These are phyloP conservation scores for Priceomyces fermenticarens DNA, from an alignment of 805 yeast genomes.

Conservation along the genomic window DNA sequence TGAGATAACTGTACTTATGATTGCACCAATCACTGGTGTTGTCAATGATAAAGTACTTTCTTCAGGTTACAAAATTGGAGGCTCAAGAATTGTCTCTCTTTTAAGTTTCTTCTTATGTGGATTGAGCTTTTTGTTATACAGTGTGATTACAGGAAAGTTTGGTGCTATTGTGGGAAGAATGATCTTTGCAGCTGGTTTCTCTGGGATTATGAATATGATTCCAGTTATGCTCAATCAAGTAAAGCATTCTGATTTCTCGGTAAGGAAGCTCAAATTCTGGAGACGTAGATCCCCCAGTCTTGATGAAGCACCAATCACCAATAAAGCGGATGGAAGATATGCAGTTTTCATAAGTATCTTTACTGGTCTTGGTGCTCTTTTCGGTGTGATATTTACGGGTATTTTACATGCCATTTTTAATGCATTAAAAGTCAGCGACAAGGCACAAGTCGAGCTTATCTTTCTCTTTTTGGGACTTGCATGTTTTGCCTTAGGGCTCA, in stretches of 20 bases:
- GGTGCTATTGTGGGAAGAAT: constrained; percentile 37
- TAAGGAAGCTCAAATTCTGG: constrained; percentile 28
- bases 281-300: constrained; percentile 13
- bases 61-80: constrained; percentile 26
- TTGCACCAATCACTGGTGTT: constrained; percentile 64
- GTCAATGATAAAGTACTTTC: constrained; percentile 50
- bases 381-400: constrained; percentile 53
- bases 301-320: background rate
- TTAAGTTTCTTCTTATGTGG: constrained; percentile 50
- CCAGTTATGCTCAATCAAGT: constrained; percentile 60
- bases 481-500: constrained; percentile 35
- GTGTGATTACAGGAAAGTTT: constrained; percentile 28
- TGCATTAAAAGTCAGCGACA: constrained; percentile 35
- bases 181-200: constrained; percentile 61
- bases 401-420: constrained; percentile 53
- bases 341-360: constrained; percentile 61
- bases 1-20: constrained; percentile 51
- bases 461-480: constrained; percentile 47
- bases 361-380: constrained; percentile 67
- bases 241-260: constrained; percentile 41
- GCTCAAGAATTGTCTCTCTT: constrained; percentile 52
- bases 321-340: constrained; percentile 41
- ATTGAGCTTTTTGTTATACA: constrained; percentile 45
- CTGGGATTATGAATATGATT: constrained; percentile 52
- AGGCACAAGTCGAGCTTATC: constrained; percentile 42